Percentiles rank a stretch among this genome's conserved stretches.
Evolutionary conservation across 2,329 filamentous ascomycete species (phyloP).

Genomic region (Aspergillus sp.): DNA sequence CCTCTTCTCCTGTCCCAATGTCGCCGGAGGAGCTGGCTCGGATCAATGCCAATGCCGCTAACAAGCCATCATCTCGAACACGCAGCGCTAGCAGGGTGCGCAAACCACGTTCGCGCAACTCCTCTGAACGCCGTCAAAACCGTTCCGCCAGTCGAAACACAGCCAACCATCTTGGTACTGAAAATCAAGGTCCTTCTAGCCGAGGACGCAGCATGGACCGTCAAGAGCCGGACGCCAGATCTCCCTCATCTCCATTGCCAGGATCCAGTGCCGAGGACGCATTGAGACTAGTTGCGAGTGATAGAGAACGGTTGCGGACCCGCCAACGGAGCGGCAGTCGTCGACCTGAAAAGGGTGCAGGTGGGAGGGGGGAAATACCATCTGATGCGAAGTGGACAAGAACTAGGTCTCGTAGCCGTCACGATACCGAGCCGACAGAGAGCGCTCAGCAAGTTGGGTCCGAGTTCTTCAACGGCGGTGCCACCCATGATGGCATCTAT

Average conservation of each 20-base stretch:
- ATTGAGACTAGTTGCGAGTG: slow-evolving; percentile 46
- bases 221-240: slow-evolving; percentile 62
- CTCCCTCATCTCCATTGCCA: slow-evolving; percentile 79
- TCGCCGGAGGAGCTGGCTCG: slow-evolving; percentile 75
- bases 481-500: slow-evolving; percentile 12
- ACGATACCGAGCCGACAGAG: slow-evolving; percentile 28
- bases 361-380: slow-evolving; percentile 48
- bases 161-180: slow-evolving; percentile 39
- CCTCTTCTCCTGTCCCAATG: slow-evolving; percentile 91
- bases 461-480: slow-evolving; percentile 15
- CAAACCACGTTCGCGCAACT: slow-evolving; percentile 35
- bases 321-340: slow-evolving; percentile 56
- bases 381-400: slow-evolving; percentile 46
- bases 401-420: slow-evolving; percentile 40
- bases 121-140: slow-evolving; percentile 33
- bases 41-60: slow-evolving; percentile 50
- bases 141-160: slow-evolving; percentile 48
- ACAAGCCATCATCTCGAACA: slow-evolving; percentile 34
- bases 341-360: slow-evolving; percentile 47
- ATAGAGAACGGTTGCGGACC: slow-evolving; percentile 48
- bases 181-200: slow-evolving; percentile 27
- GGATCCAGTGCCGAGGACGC: slow-evolving; percentile 60
- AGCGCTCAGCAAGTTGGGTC: slow-evolving; percentile 15
- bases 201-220: slow-evolving; percentile 66
- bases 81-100: slow-evolving; percentile 58